Percentiles rank a stretch among this genome's conserved stretches.
These are phyloP conservation scores for Trichosanthes cucumerina DNA, from an alignment of 306 rosid genomes.

Conservation along the genomic window DNA sequence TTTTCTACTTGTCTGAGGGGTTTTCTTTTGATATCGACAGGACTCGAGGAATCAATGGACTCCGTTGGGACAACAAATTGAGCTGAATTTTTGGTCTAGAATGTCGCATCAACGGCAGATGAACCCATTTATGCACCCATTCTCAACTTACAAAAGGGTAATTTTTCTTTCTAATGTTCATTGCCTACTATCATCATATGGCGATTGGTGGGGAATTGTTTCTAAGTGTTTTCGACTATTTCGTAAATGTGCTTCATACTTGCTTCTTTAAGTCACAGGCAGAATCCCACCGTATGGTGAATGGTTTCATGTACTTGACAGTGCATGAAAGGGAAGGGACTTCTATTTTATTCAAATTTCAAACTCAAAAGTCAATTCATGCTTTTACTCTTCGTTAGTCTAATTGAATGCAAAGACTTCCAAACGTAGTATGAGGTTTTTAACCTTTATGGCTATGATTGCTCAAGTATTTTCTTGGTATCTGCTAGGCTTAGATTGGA, in stretches of 20 bases:
- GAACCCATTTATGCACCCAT: constrained; percentile 19
- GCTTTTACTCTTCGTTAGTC: neutral
- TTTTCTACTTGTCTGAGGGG: neutral
- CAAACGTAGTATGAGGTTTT: neutral
- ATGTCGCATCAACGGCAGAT: constrained; percentile 19
- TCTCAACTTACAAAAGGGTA: constrained; percentile 33
- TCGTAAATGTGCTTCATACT: neutral
- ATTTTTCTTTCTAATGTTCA: constrained; percentile 8
- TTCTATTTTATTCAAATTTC: neutral
- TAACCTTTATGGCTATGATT: neutral
- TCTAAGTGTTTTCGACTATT: neutral
- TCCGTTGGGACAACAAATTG: constrained; percentile 16
- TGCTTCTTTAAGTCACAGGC: neutral
- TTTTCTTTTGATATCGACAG: constrained; percentile 21
- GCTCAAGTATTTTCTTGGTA: neutral
- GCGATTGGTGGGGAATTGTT: neutral
- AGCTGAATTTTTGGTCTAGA: constrained; percentile 22
- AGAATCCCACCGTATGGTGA: neutral
- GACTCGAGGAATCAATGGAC: constrained; percentile 20
- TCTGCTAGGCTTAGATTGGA: neutral
- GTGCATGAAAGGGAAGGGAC: neutral
- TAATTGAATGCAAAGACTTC: neutral
- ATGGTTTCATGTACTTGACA: neutral
- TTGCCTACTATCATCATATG: neutral
- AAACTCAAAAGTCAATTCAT: neutral